A percentile compares a stretch with the other conserved stretches of the same genome.
phyloP scores from a whole-genome alignment of 2,329 filamentous ascomycete genomes.

The Arthroderma uncinatum region DNA sequence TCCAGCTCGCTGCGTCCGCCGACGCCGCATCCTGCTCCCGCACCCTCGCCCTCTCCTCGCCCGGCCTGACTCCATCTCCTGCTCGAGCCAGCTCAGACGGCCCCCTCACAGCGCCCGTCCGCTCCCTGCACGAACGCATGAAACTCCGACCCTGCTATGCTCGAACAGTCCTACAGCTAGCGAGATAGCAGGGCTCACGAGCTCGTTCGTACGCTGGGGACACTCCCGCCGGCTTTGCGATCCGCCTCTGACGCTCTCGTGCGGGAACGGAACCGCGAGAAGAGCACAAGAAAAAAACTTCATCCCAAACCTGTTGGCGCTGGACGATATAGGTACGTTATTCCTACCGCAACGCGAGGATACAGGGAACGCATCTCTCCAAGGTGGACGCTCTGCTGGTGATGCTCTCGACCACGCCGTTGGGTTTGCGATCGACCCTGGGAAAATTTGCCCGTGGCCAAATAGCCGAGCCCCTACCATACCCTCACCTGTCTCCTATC shows the following conservation, averaged over 20 bases:
- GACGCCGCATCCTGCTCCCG: too few species aligned
- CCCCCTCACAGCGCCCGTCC: not conserved
- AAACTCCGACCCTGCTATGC: not conserved
- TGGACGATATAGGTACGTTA: not conserved
- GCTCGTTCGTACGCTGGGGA: not conserved
- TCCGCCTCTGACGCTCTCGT: not conserved
- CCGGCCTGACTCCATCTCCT: too few species aligned
- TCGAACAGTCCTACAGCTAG: not conserved
- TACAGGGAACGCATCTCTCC: not conserved
- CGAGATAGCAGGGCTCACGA: not conserved
- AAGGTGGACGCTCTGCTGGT: not conserved
- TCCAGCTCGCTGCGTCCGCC: not conserved
- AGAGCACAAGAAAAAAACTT: not conserved
- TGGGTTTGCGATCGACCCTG: not conserved
- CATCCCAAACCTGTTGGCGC: not conserved
- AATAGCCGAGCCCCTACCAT: not conserved
- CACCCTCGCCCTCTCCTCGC: too few species aligned
- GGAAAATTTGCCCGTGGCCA: conserved; percentile 1
- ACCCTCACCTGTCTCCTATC: not conserved
- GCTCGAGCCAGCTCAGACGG: not conserved
- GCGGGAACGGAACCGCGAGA: not conserved
- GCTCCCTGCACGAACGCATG: not conserved
- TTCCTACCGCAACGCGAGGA: not conserved
- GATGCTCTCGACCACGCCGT: not conserved
- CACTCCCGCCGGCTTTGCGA: not conserved